These are phyloP conservation scores for Phytophthora colocasiae DNA, from an alignment of 352 stramenopile species.

Conservation along the genomic window DNA sequence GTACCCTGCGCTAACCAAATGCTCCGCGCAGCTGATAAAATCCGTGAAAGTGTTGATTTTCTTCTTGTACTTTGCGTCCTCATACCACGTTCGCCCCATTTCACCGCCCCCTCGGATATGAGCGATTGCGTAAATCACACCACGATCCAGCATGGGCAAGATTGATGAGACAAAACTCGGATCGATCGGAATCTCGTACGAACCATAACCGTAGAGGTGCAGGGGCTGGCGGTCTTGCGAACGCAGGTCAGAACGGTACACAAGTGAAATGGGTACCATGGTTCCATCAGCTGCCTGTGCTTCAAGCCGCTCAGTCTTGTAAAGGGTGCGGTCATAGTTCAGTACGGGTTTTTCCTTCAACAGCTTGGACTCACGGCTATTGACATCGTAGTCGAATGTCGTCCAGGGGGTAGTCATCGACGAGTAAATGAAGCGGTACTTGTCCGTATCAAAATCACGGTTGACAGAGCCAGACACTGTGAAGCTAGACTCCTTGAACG, in stretches of 20 bases:
- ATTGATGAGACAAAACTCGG: constrained; percentile 92
- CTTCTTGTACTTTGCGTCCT: constrained; percentile 96
- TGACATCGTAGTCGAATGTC: constrained; percentile 89
- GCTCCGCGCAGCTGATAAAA: constrained; percentile 92
- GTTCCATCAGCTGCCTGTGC: constrained; percentile 89
- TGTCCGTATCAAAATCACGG: constrained; percentile 88
- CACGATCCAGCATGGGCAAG: constrained; percentile 94
- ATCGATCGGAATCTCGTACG: constrained; percentile 95
- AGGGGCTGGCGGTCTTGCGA: constrained; percentile 65
- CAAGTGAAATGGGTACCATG: constrained; percentile 83
- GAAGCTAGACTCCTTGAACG: constrained; percentile 93
- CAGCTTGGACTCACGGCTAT: constrained; percentile 64
- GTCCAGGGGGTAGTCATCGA: constrained; percentile 93
- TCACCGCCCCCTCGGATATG: constrained; percentile 98
- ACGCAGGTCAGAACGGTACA: constrained; percentile 78
- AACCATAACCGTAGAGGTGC: constrained; percentile 97
- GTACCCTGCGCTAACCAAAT: constrained; percentile 83
- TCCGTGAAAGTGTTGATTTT: constrained; percentile 99
- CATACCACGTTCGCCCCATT: constrained; percentile 98
- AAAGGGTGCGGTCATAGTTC: constrained; percentile 93
- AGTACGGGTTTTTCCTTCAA: constrained; percentile 94
- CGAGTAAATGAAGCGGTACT: constrained; percentile 93
- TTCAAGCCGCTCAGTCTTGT: constrained; percentile 92
- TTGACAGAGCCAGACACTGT: constrained; percentile 83
- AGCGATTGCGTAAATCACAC: constrained; percentile 96